Percentiles rank a stretch among this genome's conserved stretches.
These are phyloP conservation scores for Gliomastix tumulicola DNA, from an alignment of 2,329 filamentous ascomycete genomes.

Conservation along the genomic window DNA sequence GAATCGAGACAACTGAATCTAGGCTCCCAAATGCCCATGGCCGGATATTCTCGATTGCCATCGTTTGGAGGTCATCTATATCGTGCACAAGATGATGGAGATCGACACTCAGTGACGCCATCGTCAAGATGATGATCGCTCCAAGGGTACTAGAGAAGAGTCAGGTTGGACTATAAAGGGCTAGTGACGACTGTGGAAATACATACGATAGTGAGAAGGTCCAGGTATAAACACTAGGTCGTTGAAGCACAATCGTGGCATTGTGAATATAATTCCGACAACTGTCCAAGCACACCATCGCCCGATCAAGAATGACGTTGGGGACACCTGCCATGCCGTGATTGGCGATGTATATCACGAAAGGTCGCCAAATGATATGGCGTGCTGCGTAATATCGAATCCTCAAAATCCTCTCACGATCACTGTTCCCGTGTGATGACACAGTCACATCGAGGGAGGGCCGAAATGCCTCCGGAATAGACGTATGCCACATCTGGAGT, in stretches of 20 bases:
- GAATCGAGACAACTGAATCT: constrained; percentile 16
- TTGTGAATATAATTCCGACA: constrained; percentile 19
- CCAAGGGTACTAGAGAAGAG: constrained; percentile 16
- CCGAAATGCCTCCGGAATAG: constrained; percentile 19
- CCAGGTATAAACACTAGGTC: constrained; percentile 23
- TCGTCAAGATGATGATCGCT: constrained; percentile 19
- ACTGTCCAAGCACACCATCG: constrained; percentile 19
- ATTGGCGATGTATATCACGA: constrained; percentile 18
- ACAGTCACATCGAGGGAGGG: constrained; percentile 13
- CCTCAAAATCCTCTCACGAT: constrained; percentile 15
- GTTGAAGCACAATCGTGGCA: constrained; percentile 14
- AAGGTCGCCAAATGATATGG: constrained; percentile 23
- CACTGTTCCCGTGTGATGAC: constrained; percentile 8
- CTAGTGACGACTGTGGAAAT: neutral
- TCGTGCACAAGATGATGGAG: constrained; percentile 18
- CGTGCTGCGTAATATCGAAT: constrained; percentile 22
- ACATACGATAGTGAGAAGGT: constrained; percentile 22
- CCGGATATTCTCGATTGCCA: constrained; percentile 16
- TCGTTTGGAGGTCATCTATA: constrained; percentile 17
- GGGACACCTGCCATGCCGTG: constrained; percentile 8
- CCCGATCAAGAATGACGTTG: constrained; percentile 16
- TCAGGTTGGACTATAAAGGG: neutral
- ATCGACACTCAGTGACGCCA: constrained; percentile 17
- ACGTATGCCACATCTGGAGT: constrained; percentile 20
- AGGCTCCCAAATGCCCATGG: constrained; percentile 18